A percentile compares a stretch with the other conserved stretches of the same genome.
Evolutionary conservation across 306 rosid genomes (phyloP).

Genomic region (Trifolium pratense): DNA sequence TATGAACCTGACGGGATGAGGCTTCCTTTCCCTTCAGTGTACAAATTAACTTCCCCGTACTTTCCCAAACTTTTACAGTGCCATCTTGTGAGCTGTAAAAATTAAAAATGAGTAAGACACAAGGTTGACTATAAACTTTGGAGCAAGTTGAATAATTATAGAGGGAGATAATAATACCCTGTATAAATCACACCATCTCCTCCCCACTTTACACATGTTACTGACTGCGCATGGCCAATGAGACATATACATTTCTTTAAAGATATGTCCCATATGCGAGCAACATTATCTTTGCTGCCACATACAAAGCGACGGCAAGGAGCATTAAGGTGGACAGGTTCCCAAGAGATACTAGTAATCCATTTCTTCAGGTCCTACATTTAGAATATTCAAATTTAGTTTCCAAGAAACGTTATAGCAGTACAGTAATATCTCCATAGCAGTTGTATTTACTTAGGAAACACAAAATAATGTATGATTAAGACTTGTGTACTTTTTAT

Average conservation of each 20-base stretch:
- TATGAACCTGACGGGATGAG: not conserved
- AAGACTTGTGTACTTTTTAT: no score
- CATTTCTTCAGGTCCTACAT: slow-evolving; percentile 87
- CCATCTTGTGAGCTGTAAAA: slow-evolving; percentile 80
- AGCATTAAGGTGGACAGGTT: slow-evolving; percentile 80
- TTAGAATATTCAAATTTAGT: slow-evolving; percentile 20
- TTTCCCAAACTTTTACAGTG: slow-evolving; percentile 91
- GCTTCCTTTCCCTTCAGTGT: slow-evolving; percentile 77
- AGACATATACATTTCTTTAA: slow-evolving; percentile 69
- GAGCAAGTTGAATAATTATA: not conserved
- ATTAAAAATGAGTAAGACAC: not conserved
- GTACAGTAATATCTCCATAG: no score
- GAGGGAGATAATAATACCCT: slow-evolving; percentile 58
- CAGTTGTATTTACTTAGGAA: no score
- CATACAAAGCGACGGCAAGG: slow-evolving; percentile 92
- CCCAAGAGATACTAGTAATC: slow-evolving; percentile 94
- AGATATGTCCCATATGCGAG: slow-evolving; percentile 87
- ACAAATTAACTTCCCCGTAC: slow-evolving; percentile 83
- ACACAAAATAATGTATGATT: no score
- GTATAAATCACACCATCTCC: slow-evolving; percentile 96
- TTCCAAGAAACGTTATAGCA: not conserved
- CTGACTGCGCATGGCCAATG: slow-evolving; percentile 82
- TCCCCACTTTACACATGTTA: slow-evolving; percentile 94
- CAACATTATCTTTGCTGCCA: slow-evolving; percentile 94
- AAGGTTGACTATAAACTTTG: not conserved